Evolutionary conservation across 2,329 filamentous ascomycete species (phyloP), one percentile per base, ranked within the genome.

Genomic region (Fusarium sp.): DNA sequence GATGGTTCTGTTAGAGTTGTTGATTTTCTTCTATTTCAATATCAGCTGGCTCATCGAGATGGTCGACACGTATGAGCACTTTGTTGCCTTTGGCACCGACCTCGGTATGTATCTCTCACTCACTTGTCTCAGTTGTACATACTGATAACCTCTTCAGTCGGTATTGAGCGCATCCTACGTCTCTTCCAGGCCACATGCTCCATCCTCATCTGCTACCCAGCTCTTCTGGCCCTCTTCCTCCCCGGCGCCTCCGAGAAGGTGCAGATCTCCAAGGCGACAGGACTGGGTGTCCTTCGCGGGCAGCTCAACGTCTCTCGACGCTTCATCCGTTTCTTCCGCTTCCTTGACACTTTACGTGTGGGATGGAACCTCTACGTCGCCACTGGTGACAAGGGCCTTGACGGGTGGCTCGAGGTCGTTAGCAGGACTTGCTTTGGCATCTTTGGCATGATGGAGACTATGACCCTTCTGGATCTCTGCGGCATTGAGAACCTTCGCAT

Each of bases 311-410:
- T 89, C 50, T 82, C 83, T 20, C 87, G 93, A 40, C 89, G 92
- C 24, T 91, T 89, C 81, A 87, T 94, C 78, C 90, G 93, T 14
- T 84, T 93, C 66, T 92, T 93, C 79, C 90, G 91, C 76, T 94
- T 92, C 79, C 82, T 93, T 62, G 89, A 90, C 54, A 87, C 85
- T 58, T 91, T 93, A 74, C 79, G 84, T 27, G 79, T 83, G 3
- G 89, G 90, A 2, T 87, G 86, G 78, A 77, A 79, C 4, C 77
- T 85, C 34, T 89, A 85, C 74, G 47, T 67, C 5, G 58, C 80
- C 6, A 60, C 80, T 5, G 66, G 72, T 11, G 77, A 77, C 11
- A 78, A 77, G 42, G 70, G 73, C 35, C 69, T 82, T 38, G 85
- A 83, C 60, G 79, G 75, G 29, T 87, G 83, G 82, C 83, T 93